Conservation (phyloP, 257 asterid genomes). For the Asclepias syriaca region DNA sequence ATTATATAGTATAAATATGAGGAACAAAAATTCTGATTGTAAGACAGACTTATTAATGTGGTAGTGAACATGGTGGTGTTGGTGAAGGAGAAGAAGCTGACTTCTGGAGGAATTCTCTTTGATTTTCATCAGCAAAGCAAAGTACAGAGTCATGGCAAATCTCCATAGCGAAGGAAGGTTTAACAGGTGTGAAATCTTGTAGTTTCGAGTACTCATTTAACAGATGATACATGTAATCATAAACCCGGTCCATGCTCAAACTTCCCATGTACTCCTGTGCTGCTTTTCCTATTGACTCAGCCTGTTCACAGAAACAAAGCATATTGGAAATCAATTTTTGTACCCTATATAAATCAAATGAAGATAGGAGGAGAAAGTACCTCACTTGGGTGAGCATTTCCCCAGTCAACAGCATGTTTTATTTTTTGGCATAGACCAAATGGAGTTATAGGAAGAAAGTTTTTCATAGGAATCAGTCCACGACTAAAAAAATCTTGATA, state of each 20-base stretch:
- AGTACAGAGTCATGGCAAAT: slow-evolving; percentile 46
- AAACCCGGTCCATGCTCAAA: slow-evolving; percentile 51
- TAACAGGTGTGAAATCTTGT: slow-evolving; percentile 45
- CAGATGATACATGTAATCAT: slow-evolving; percentile 70
- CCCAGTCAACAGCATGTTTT: slow-evolving; percentile 63
- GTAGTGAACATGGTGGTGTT: slow-evolving; percentile 42
- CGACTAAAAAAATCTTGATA: slow-evolving; percentile 63
- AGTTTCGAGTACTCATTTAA: slow-evolving; percentile 48
- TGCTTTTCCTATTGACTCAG: slow-evolving; percentile 55
- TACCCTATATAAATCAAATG: neutral
- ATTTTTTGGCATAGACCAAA: slow-evolving; percentile 41
- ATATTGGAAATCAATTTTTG: neutral
- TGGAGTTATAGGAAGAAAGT: slow-evolving; percentile 38
- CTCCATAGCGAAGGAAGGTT: slow-evolving; percentile 40
- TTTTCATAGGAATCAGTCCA: slow-evolving; percentile 42
- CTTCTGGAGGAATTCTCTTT: slow-evolving; percentile 35
- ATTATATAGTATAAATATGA: too few relatives aligned
- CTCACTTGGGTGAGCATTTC: slow-evolving; percentile 41
- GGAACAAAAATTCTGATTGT: neutral
- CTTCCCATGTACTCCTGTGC: slow-evolving; percentile 56
- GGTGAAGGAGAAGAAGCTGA: slow-evolving; percentile 36
- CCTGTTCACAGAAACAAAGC: slow-evolving; percentile 24
- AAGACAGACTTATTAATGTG: slow-evolving; percentile 9
- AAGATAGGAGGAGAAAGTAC: slow-evolving; percentile 12
- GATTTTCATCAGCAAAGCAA: slow-evolving; percentile 58